Conservation (phyloP, 352 stramenopile genomes). For the Pythium plurisporium region DNA sequence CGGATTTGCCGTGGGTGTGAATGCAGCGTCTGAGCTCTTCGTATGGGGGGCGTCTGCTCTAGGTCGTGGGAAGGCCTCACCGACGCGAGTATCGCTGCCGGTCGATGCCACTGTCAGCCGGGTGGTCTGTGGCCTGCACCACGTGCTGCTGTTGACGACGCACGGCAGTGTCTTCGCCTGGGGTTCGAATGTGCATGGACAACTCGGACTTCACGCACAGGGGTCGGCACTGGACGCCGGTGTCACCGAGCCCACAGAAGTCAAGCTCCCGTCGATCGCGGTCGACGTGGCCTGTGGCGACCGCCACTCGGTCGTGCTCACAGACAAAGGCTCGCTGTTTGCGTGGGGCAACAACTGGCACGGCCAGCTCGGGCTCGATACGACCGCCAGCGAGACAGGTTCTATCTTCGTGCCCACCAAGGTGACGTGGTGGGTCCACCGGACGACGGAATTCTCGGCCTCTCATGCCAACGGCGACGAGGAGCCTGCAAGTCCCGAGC, state of each 20-base stretch:
- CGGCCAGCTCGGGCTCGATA: conserved; percentile 63
- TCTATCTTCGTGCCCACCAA: conserved; percentile 18
- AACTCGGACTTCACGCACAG: conserved; percentile 42
- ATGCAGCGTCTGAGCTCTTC: conserved; percentile 30
- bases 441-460: no score
- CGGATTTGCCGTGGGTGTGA: conserved; percentile 30
- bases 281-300: conserved; percentile 60
- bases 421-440: conserved; percentile 14
- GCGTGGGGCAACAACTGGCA: conserved; percentile 67
- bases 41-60: conserved; percentile 25
- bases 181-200: conserved; percentile 63
- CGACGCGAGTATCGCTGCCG: conserved; percentile 15
- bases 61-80: background rate
- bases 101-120: conserved; percentile 15
- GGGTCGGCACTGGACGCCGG: conserved; percentile 13
- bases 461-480: conserved; percentile 1
- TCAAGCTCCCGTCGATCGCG: conserved; percentile 15
- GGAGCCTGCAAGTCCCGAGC: background rate
- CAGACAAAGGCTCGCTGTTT: conserved; percentile 35
- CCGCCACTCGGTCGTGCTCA: conserved; percentile 62
- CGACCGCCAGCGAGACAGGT: conserved; percentile 12
- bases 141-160: conserved; percentile 30
- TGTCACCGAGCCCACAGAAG: conserved; percentile 21
- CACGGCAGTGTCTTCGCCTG: conserved; percentile 41
- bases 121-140: conserved; percentile 41